phyloP scores from a whole-genome alignment of 2,329 filamentous ascomycete genomes.

The Cladosporium cucumerinum region DNA sequence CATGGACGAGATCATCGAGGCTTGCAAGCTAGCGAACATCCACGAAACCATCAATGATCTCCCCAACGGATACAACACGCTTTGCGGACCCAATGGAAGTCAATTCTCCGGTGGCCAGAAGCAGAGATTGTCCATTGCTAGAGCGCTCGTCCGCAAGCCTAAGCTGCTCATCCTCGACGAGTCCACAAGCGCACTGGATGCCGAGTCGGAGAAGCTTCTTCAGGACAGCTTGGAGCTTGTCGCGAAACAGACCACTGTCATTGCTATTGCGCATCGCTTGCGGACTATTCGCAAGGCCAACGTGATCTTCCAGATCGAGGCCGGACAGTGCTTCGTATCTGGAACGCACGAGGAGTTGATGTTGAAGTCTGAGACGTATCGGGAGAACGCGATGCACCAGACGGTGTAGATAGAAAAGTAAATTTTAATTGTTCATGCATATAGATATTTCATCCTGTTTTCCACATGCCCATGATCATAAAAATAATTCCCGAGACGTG shows the following conservation, averaged over 20 bases:
- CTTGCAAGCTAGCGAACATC: slow-evolving; percentile 86
- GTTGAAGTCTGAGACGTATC: slow-evolving; percentile 30
- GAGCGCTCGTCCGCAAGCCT: slow-evolving; percentile 85
- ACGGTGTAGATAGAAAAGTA: slow-evolving; percentile 6
- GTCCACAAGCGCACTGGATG: slow-evolving; percentile 89
- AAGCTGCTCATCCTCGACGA: slow-evolving; percentile 92
- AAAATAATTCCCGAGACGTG: neutral
- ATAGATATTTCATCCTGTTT: neutral
- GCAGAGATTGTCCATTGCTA: slow-evolving; percentile 90
- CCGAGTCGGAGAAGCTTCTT: slow-evolving; percentile 89
- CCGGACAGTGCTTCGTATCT: slow-evolving; percentile 47
- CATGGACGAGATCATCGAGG: slow-evolving; percentile 68
- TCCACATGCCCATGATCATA: neutral
- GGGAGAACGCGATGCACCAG: slow-evolving; percentile 14
- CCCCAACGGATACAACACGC: slow-evolving; percentile 86
- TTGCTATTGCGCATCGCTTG: slow-evolving; percentile 90
- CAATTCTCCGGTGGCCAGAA: slow-evolving; percentile 92
- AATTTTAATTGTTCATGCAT: neutral
- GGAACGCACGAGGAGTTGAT: slow-evolving; percentile 50
- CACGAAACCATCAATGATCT: slow-evolving; percentile 83
- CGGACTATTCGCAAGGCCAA: slow-evolving; percentile 70
- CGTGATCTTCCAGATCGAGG: slow-evolving; percentile 48
- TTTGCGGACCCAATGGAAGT: slow-evolving; percentile 93
- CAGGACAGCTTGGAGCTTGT: slow-evolving; percentile 89
- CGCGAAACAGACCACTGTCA: slow-evolving; percentile 82